Evolutionary conservation across 2,329 filamentous ascomycete species (phyloP).

Genomic region (Coniella lustricola): DNA sequence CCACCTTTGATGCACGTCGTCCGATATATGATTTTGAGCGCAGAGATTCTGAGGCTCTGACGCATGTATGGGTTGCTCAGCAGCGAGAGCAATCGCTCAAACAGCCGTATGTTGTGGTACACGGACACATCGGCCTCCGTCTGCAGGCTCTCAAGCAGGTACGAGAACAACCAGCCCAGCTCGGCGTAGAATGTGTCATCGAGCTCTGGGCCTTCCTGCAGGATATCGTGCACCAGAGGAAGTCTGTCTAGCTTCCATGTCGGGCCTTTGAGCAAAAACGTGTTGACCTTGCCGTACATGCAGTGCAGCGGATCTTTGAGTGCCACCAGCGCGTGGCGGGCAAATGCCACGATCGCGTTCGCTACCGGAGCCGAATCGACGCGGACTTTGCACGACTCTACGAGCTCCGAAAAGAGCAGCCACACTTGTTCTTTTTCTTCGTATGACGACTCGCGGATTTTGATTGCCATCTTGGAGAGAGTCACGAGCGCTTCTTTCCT

Average conservation of each 20-base stretch:
- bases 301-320: slow-evolving; percentile 70
- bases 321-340: slow-evolving; percentile 61
- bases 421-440: slow-evolving; percentile 72
- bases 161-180: slow-evolving; percentile 65
- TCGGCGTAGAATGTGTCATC: slow-evolving; percentile 69
- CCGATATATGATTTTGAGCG: slow-evolving; percentile 57
- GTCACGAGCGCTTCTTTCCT: slow-evolving; percentile 69
- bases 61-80: slow-evolving; percentile 61
- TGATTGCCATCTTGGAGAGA: slow-evolving; percentile 57
- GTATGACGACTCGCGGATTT: slow-evolving; percentile 61
- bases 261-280: slow-evolving; percentile 72
- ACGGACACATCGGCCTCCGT: slow-evolving; percentile 52
- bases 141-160: slow-evolving; percentile 62
- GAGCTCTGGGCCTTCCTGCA: slow-evolving; percentile 59
- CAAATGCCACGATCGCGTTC: slow-evolving; percentile 69
- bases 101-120: slow-evolving; percentile 56
- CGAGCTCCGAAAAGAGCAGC: slow-evolving; percentile 71
- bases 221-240: slow-evolving; percentile 58
- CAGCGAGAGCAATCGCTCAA: slow-evolving; percentile 67
- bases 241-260: slow-evolving; percentile 69
- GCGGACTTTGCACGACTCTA: slow-evolving; percentile 59
- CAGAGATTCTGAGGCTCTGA: slow-evolving; percentile 50
- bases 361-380: slow-evolving; percentile 56
- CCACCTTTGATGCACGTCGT: slow-evolving; percentile 62
- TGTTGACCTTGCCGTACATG: slow-evolving; percentile 81